Evolutionary conservation across 1,284 basidiomycete genomes (phyloP), one percentile per base, ranked within the genome.

Genomic region (Marasmius fiardii): DNA sequence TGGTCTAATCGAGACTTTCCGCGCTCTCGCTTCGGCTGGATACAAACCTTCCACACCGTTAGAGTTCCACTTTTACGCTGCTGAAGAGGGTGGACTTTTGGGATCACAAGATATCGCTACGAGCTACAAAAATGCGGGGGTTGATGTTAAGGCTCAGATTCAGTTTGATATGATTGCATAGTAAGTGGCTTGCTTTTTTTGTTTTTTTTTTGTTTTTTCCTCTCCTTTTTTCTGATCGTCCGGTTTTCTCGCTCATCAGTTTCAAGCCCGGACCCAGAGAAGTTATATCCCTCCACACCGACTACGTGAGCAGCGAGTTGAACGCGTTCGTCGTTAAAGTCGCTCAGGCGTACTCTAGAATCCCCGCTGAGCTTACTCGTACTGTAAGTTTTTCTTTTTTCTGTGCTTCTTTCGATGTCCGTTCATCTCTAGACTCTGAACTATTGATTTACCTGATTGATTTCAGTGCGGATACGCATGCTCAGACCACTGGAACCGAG

Each of bases 1-100:
- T 14, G 79, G 78, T 2, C 72, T 79, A 41, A 67, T 85, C 33
- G 77, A 79, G 62, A 76, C 78, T 4, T 74, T 82, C 64, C 70
- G 74, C 16, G 75, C 75, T 3, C 74, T 86, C 23, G 68, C 76
- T 21, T 59, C 64, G 14, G 62, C 68, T 35, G 68, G 72, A 43
- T 83, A 73, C 67, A 65, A 67, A 1, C 79, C 82, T 3, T 59
- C 68, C 18, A 61, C 64, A 10, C 74, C 79, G 1, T 72, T 85
- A 52, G 81, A 84, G 64, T 79, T 81, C 65, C 80, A 82, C 69
- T 85, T 73, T 69, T 83, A 76, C 66, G 74, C 74, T 10, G 79
- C 76, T 4, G 80, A 82, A 62, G 79, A 82, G 64, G 75, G 76
- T 26, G 81, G 82, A 11, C 67, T 83, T 5, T 72, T 85, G 24